Base-by-base conservation (phyloP, 306 rosid species). In the Quercus agrifolia region DNA sequence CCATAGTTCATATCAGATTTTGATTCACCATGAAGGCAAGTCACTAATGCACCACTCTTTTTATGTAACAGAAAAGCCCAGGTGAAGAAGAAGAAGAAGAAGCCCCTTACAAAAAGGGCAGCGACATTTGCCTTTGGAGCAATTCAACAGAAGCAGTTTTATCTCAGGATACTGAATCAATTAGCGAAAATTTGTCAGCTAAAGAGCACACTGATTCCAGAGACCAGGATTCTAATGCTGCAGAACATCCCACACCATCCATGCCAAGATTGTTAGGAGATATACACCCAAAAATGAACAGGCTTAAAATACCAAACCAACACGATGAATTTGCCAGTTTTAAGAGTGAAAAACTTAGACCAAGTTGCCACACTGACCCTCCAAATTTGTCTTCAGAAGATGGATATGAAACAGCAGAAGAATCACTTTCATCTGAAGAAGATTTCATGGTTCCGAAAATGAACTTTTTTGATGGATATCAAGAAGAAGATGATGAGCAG, bases 401-500 rank as follows among this genome's bases (percentile, higher is more conserved):
- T 19, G 93, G 94, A 18, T 92, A 90, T 28, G 98, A 86, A 85
- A 92, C 98, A 81, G 97, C 97, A 13, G 94, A 90, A 82, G 98
- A 90, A 79, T 92, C 46, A 41, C 46, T 89, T 17, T 81, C 90
- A 31, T 81, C 85, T 2, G 98, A 92, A 84, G 90, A 88, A 69
- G 96, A 89, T 4, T 90, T 91, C 85, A 92, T 90, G 98, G 79
- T 90, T 68, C 70, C 91, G 11, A 94, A 94, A 69, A 59, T 77
- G 13, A 88, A 94, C 89, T 79, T 92, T 86, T 94, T 88, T 77
- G 91, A 70, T 28, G 92, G 85, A 30, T 85, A 89, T 33, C 46
- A 8, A 41, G 76, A 59, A 15, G 88, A 79, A 55, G 88, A 76
- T 19, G 68, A 81, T 1, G 85, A 84, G 27, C 85, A 72, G 79